Evolutionary conservation across 2,329 filamentous ascomycete genomes (phyloP), one percentile per base, ranked within the genome.

Genomic region (Colletotrichum ledebouriae): DNA sequence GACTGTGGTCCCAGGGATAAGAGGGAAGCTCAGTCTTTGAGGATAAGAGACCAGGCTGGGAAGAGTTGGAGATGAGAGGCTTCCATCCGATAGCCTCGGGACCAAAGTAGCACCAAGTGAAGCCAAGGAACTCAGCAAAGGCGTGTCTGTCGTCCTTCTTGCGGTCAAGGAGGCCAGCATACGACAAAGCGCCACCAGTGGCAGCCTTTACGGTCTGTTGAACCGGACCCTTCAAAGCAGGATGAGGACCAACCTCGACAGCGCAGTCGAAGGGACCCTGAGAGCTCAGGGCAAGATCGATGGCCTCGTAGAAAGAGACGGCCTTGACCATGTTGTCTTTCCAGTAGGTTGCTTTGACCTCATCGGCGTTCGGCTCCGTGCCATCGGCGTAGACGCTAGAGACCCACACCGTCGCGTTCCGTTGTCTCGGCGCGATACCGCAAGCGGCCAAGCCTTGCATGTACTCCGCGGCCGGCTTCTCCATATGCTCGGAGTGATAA

Each of bases 401-500:
- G 13, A 83, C 63, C 82, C 82, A 83, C 0, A 57, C 53, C 10
- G 73, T 74, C 1, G 70, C 72, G 39, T 77, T 78, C 70, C 7
- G 67, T 63, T 3, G 57, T 13, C 2, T 60, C 1, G 77, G 75
- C 0, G 66, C 42, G 29, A 83, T 76, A 15, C 63, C 66, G 34
- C 75, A 78, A 15, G 59, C 63, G 2, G 60, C 39, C 46, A 84
- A 68, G 1, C 71, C 72, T 29, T 76, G 62, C 3, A 76, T 67
- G 61, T 84, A 84, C 56, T 75, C 67, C 1, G 42, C 69, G 0
- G 79, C 77, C 1, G 80, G 73, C 22, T 29, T 64, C 1, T 72
- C 56, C 84, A 86, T 86, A 70, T 85, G 84, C 1, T 77, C 77
- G 0, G 84, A 86, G 73, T 86, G 84, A 58, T 86, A 86, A 0